Conservation (phyloP, 345 rosid genomes). For the Pistacia atlantica region DNA sequence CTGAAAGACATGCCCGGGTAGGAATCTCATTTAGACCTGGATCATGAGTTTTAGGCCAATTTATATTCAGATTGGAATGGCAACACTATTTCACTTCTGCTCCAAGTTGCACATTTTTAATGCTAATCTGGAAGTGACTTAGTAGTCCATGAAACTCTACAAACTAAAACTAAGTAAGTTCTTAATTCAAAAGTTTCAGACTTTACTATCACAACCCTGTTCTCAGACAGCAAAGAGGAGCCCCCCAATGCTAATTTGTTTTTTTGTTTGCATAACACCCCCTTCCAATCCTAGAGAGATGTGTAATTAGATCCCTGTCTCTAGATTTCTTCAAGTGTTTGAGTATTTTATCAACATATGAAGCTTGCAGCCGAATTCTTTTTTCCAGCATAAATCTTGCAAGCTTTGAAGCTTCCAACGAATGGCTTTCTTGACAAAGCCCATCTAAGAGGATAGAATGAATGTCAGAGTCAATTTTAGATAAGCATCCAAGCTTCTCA, state of each 20-base stretch:
- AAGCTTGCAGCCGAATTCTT: conserved; percentile 40
- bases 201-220: no score
- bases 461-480: conserved; percentile 59
- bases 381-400: conserved; percentile 56
- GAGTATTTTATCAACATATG: conserved; percentile 39
- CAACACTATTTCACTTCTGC: no score
- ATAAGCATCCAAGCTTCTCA: conserved; percentile 43
- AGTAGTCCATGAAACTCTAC: background rate
- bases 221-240: no score
- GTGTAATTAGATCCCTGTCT: conserved; percentile 40
- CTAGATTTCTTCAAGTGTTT: conserved; percentile 45
- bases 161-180: background rate
- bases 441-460: conserved; percentile 55
- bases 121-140: background rate
- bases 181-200: no score
- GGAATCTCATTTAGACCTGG: background rate
- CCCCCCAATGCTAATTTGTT: background rate
- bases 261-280: conserved; percentile 13
- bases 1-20: background rate
- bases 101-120: no score
- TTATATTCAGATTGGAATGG: no score
- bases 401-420: conserved; percentile 63
- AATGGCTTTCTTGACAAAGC: conserved; percentile 49
- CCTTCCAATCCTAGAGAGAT: conserved; percentile 29
- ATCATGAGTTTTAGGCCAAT: background rate